Conservation (phyloP, 805 yeast genomes). For the Lipomyces spencermartinsiae region DNA sequence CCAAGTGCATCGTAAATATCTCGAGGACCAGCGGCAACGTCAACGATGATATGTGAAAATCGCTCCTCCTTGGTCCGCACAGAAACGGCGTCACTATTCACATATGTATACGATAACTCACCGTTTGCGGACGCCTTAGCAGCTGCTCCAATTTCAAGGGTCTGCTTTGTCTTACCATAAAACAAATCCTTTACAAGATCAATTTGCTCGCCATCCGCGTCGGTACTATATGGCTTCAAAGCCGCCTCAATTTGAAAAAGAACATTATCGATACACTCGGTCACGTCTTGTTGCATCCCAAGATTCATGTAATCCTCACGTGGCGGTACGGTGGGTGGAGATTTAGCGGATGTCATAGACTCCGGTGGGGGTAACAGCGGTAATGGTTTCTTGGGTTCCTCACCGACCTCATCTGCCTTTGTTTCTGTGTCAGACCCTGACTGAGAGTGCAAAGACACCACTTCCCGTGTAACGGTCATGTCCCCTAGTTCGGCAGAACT, state of each 20-base stretch:
- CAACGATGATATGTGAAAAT: conserved; percentile 80
- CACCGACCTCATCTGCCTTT: neutral
- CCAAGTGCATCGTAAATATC: conserved; percentile 91
- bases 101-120: conserved; percentile 50
- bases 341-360: conserved; percentile 11
- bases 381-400: neutral
- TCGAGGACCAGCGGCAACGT: conserved; percentile 85
- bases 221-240: conserved; percentile 67
- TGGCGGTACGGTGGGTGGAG: conserved; percentile 17
- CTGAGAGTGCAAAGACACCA: neutral
- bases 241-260: conserved; percentile 90
- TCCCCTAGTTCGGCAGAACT: neutral
- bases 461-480: neutral
- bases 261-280: conserved; percentile 95
- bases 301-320: conserved; percentile 34
- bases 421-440: neutral
- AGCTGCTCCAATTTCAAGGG: conserved; percentile 50
- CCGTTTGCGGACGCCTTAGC: conserved; percentile 31
- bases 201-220: conserved; percentile 75
- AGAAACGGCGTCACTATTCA: neutral
- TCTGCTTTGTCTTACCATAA: conserved; percentile 85
- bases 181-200: conserved; percentile 83
- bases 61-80: conserved; percentile 62
- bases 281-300: conserved; percentile 93
- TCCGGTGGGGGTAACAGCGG: conserved; percentile 19